Conservation (phyloP, 345 rosid species). For the Aethionema arabicum region DNA sequence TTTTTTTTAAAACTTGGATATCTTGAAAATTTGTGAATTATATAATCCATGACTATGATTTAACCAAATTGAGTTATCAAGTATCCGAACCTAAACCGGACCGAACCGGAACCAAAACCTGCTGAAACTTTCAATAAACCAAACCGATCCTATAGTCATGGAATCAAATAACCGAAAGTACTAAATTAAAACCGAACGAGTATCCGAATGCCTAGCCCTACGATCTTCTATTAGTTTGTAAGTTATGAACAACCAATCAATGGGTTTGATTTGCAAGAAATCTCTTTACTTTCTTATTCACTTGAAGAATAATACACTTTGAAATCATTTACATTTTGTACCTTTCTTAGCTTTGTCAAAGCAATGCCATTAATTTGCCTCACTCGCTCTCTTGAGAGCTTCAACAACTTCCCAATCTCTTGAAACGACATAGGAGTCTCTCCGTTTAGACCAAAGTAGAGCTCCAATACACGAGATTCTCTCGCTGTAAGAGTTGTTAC, state of each 20-base stretch:
- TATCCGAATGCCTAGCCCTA: no score
- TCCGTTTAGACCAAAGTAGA: conserved; percentile 48
- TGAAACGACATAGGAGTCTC: conserved; percentile 46
- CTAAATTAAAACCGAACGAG: no score
- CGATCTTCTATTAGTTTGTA: no score
- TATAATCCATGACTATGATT: no score
- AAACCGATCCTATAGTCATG: no score
- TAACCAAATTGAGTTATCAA: no score
- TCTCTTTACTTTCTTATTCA: conserved; percentile 2
- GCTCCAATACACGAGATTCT: conserved; percentile 48
- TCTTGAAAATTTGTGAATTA: no score
- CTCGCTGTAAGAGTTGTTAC: conserved; percentile 36
- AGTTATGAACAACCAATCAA: background rate
- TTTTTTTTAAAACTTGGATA: no score
- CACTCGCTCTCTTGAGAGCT: conserved; percentile 53
- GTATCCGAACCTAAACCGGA: no score
- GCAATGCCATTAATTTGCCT: conserved; percentile 52
- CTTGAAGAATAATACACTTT: conserved; percentile 40
- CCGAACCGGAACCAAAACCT: no score
- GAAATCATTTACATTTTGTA: conserved; percentile 33
- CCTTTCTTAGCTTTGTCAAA: conserved; percentile 39
- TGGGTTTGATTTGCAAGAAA: background rate
- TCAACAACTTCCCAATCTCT: conserved; percentile 47
- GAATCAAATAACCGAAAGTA: no score
- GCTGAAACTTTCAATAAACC: no score